Percentiles rank a stretch among this genome's conserved stretches.
These are phyloP conservation scores for Globisporangium irregulare DNA, from an alignment of 352 stramenopile genomes.

Conservation along the genomic window DNA sequence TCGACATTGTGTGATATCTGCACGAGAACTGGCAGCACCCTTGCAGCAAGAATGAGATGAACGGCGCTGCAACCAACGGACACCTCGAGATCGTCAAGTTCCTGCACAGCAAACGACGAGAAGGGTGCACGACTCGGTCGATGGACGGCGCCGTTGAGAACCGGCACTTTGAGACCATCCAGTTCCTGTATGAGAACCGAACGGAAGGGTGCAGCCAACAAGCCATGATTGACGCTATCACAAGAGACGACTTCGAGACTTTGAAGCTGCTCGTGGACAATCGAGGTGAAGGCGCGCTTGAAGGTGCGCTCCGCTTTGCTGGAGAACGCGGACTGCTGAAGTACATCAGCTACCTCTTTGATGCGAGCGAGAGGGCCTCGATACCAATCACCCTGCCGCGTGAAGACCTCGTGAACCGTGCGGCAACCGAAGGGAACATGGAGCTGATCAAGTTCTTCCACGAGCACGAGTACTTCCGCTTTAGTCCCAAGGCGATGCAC, in stretches of 20 bases:
- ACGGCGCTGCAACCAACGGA: constrained; percentile 6
- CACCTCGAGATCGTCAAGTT: constrained; percentile 32
- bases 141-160: not conserved
- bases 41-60: not conserved
- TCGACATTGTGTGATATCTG: not conserved
- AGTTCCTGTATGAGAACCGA: constrained; percentile 5
- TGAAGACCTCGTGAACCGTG: not conserved
- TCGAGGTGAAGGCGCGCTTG: not conserved
- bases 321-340: not conserved
- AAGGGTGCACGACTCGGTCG: constrained; percentile 22
- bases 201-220: not conserved
- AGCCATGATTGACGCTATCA: not conserved
- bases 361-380: not conserved
- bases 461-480: not conserved
- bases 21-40: not conserved
- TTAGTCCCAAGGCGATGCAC: constrained; percentile 4
- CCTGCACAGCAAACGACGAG: constrained; percentile 24
- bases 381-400: not conserved
- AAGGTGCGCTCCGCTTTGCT: not conserved
- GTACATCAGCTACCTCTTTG: not conserved
- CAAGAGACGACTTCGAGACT: not conserved
- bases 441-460: constrained; percentile 12
- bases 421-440: not conserved
- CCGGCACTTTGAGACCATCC: constrained; percentile 13
- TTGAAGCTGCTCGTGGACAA: not conserved